Percentiles rank a stretch among this genome's conserved stretches.
phyloP scores from a whole-genome alignment of 1,284 basidiomycete genomes.

The Irpex sp. region DNA sequence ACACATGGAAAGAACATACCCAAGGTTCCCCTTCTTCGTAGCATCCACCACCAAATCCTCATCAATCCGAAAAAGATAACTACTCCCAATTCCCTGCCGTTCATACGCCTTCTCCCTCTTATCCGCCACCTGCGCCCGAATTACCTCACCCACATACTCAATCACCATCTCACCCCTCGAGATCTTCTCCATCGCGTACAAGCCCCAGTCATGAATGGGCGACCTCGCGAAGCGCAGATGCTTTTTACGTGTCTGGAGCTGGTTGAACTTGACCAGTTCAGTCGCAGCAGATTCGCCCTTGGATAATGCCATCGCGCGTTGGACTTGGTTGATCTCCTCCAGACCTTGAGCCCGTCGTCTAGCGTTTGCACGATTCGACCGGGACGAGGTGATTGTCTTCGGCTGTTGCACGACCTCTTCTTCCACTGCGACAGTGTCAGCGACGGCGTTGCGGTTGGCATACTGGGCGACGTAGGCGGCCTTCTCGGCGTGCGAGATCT shows the following conservation, averaged over 20 bases:
- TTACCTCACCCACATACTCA: slow-evolving; percentile 98
- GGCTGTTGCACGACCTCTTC: slow-evolving; percentile 43
- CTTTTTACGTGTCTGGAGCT: slow-evolving; percentile 97
- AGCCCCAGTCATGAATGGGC: slow-evolving; percentile 97
- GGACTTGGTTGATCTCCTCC: slow-evolving; percentile 89
- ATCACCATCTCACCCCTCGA: slow-evolving; percentile 98
- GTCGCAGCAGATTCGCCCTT: slow-evolving; percentile 69
- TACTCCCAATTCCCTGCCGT: slow-evolving; percentile 91
- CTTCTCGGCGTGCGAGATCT: slow-evolving; percentile 91
- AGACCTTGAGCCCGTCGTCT: slow-evolving; percentile 90
- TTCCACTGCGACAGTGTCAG: slow-evolving; percentile 29
- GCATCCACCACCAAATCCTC: slow-evolving; percentile 95
- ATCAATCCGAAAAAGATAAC: slow-evolving; percentile 92
- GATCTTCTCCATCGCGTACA: slow-evolving; percentile 95
- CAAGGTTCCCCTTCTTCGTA: slow-evolving; percentile 97
- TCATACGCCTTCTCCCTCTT: slow-evolving; percentile 97
- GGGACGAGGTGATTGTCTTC: slow-evolving; percentile 70
- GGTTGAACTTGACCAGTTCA: slow-evolving; percentile 93
- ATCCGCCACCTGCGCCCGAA: slow-evolving; percentile 94
- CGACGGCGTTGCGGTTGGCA: slow-evolving; percentile 50
- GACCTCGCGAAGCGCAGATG: slow-evolving; percentile 94
- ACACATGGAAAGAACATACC: slow-evolving; percentile 50
- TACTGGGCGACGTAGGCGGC: slow-evolving; percentile 85
- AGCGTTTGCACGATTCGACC: slow-evolving; percentile 94
- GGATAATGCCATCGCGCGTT: slow-evolving; percentile 68